phyloP scores from a whole-genome alignment of 306 rosid genomes.

The Rosa persica region DNA sequence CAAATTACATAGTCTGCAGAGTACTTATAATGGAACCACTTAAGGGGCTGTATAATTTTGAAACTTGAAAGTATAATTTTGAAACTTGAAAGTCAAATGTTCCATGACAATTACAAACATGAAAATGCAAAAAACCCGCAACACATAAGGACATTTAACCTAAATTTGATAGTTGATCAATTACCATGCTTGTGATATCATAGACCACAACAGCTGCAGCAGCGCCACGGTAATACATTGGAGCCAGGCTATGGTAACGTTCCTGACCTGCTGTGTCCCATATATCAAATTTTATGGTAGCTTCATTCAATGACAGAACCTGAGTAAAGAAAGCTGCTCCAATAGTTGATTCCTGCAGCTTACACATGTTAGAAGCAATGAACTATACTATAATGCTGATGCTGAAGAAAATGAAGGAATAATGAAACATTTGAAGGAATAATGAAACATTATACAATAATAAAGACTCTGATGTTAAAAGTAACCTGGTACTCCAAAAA shows the following conservation, averaged over 20 bases:
- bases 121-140: not conserved
- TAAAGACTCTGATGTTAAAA: not conserved
- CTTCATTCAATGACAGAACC: slow-evolving; percentile 74
- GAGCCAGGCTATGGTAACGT: slow-evolving; percentile 88
- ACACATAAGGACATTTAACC: not conserved
- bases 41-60: not conserved
- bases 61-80: not conserved
- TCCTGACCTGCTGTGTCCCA: slow-evolving; percentile 99
- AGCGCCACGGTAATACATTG: slow-evolving; percentile 95
- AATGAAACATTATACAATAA: not conserved
- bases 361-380: not conserved
- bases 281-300: slow-evolving; percentile 77
- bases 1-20: not conserved
- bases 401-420: not conserved
- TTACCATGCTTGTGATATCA: slow-evolving; percentile 65
- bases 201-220: slow-evolving; percentile 84
- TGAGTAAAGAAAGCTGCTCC: slow-evolving; percentile 94
- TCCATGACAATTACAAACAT: not conserved
- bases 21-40: not conserved
- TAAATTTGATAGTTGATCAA: not conserved
- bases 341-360: slow-evolving; percentile 77
- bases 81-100: not conserved
- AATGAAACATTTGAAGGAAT: slow-evolving; percentile 1
- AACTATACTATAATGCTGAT: not conserved
- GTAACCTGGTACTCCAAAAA: slow-evolving; percentile 79